Evolutionary conservation across 179 eudicot species (phyloP).

Genomic region (Beta corolliflora): DNA sequence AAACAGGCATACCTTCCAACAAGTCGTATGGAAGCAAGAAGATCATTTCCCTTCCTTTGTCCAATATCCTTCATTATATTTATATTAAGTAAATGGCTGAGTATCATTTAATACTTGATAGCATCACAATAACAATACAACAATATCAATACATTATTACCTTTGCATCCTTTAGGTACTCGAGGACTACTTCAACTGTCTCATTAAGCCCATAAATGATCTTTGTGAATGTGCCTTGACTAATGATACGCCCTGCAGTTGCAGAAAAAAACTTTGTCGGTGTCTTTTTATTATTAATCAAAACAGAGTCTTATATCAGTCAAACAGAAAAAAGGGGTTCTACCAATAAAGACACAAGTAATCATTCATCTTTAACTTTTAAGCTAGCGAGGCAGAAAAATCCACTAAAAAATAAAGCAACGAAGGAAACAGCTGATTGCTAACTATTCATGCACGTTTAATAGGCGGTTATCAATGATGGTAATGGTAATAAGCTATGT

Average conservation of each 20-base stretch:
- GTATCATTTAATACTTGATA: neutral
- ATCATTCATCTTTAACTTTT: neutral
- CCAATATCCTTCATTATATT: constrained; percentile 67
- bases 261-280: constrained; percentile 6
- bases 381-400: constrained; percentile 1
- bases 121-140: neutral
- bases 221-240: constrained; percentile 62
- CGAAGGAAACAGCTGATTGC: neutral
- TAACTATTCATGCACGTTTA: neutral
- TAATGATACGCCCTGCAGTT: constrained; percentile 44
- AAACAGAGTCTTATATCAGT: neutral
- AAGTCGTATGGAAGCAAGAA: too few species aligned
- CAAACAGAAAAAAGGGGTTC: neutral
- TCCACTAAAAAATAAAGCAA: neutral
- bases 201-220: constrained; percentile 83
- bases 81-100: neutral
- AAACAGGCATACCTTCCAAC: too few species aligned
- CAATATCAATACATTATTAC: constrained; percentile 32
- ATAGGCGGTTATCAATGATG: too few species aligned
- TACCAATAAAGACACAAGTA: neutral
- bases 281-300: neutral
- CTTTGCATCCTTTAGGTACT: constrained; percentile 93
- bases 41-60: constrained; percentile 51
- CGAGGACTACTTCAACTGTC: constrained; percentile 74
- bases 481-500: too few species aligned